A percentile compares a stretch with the other conserved stretches of the same genome.
These are phyloP conservation scores for Polychaeton citri DNA, from an alignment of 2,329 filamentous ascomycete genomes.

Conservation along the genomic window DNA sequence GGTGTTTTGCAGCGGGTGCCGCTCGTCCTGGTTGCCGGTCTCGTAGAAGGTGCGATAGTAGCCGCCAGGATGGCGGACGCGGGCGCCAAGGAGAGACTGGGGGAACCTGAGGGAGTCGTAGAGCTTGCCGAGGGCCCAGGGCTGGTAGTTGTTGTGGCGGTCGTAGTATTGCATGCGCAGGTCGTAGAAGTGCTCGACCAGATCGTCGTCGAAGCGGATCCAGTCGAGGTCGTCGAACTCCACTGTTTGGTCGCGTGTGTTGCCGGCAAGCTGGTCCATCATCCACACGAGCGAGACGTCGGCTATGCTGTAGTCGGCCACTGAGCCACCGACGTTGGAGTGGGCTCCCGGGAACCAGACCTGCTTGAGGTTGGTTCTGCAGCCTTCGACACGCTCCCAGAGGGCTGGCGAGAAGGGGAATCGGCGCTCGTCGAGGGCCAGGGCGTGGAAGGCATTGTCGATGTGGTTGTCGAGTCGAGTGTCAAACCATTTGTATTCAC, in stretches of 20 bases:
- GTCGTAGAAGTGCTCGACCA: slow-evolving; percentile 16
- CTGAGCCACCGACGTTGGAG: slow-evolving; percentile 38
- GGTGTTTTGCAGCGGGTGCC: slow-evolving; percentile 15
- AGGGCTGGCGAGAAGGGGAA: slow-evolving; percentile 38
- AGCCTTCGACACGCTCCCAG: slow-evolving; percentile 25
- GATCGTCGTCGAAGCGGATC: slow-evolving; percentile 23
- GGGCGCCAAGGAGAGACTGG: slow-evolving; percentile 15
- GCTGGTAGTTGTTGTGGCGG: slow-evolving; percentile 6
- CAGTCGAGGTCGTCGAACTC: slow-evolving; percentile 16
- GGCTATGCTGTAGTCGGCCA: slow-evolving; percentile 18
- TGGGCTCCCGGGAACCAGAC: slow-evolving; percentile 45
- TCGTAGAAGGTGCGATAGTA: slow-evolving; percentile 18
- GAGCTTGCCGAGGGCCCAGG: slow-evolving; percentile 21
- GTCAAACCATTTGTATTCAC: slow-evolving; percentile 22
- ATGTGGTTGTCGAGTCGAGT: slow-evolving; percentile 24
- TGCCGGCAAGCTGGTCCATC: slow-evolving; percentile 25
- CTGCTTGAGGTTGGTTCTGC: slow-evolving; percentile 30
- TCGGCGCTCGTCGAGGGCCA: slow-evolving; percentile 41
- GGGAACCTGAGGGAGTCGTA: slow-evolving; percentile 23
- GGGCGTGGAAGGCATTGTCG: slow-evolving; percentile 42
- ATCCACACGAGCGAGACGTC: slow-evolving; percentile 29
- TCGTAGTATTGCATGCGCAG: slow-evolving; percentile 13
- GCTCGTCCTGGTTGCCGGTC: slow-evolving; percentile 10
- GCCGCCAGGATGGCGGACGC: slow-evolving; percentile 16
- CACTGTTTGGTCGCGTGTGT: slow-evolving; percentile 11